These are phyloP conservation scores for Sonneratia caseolaris DNA, from an alignment of 345 rosid genomes.

Conservation along the genomic window DNA sequence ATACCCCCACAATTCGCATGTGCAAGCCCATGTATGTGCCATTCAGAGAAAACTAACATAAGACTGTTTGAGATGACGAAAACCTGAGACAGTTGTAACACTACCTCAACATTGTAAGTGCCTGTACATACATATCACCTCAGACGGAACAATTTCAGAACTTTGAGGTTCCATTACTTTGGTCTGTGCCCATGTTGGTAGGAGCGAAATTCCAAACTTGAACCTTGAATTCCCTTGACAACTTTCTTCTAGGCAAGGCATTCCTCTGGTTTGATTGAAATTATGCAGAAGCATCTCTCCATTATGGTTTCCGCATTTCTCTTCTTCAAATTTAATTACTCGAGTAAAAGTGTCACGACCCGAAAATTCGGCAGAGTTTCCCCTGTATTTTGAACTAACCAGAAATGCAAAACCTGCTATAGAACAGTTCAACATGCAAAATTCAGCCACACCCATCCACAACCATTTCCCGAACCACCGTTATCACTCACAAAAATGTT, in stretches of 20 bases:
- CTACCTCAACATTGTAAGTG: not conserved
- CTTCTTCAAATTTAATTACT: constrained; percentile 21
- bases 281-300: constrained; percentile 17
- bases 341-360: constrained; percentile 30
- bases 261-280: constrained; percentile 13
- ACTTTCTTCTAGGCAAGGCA: constrained; percentile 18
- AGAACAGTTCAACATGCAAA: no score
- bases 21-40: no score
- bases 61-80: no score
- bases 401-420: no score
- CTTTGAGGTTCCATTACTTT: constrained; percentile 33
- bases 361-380: no score
- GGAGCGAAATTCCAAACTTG: constrained; percentile 66
- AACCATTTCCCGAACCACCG: no score
- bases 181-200: constrained; percentile 83
- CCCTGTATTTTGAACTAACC: no score
- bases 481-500: no score
- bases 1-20: no score
- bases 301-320: constrained; percentile 16
- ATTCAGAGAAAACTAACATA: no score
- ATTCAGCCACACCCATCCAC: no score
- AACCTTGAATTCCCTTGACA: constrained; percentile 46
- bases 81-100: no score
- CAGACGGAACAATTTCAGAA: constrained; percentile 28
- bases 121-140: constrained; percentile 30